phyloP scores from a whole-genome alignment of 1,139 yeast genomes.

The Kodamaea sp. region DNA sequence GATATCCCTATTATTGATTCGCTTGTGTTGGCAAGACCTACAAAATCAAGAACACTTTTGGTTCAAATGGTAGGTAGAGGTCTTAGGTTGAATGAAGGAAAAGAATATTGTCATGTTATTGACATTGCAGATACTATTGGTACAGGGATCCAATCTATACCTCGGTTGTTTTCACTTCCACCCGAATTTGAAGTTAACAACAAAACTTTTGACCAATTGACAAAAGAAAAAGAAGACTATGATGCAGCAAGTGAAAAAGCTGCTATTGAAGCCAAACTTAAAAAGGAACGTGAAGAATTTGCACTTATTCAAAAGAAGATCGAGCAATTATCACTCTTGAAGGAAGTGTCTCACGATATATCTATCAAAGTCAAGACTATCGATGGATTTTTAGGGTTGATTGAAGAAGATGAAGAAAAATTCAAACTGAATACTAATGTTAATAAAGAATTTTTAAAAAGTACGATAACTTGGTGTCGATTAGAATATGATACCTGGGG shows the following conservation, averaged over 20 bases:
- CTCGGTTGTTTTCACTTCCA: constrained; percentile 50
- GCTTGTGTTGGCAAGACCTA: constrained; percentile 74
- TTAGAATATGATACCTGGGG: constrained; percentile 37
- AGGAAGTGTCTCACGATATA: constrained; percentile 14
- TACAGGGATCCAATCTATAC: constrained; percentile 58
- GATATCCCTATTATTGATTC: constrained; percentile 91
- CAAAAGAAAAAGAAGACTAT: constrained; percentile 21
- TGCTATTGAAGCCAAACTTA: constrained; percentile 15
- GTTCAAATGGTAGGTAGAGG: constrained; percentile 95
- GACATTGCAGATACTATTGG: constrained; percentile 69
- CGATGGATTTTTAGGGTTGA: constrained; percentile 32
- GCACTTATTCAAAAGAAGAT: constrained; percentile 10
- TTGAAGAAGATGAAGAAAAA: constrained; percentile 12
- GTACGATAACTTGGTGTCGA: constrained; percentile 26
- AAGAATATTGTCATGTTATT: constrained; percentile 66
- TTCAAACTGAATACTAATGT: constrained; percentile 13
- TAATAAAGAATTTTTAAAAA: constrained; percentile 13
- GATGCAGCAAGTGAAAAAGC: constrained; percentile 14
- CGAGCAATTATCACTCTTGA: constrained; percentile 14
- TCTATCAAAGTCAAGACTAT: constrained; percentile 24
- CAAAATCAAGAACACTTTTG: constrained; percentile 65
- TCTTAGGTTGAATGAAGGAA: constrained; percentile 57
- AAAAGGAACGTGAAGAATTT: constrained; percentile 17
- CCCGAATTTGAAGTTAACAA: constrained; percentile 30
- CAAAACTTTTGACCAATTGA: constrained; percentile 27